These are phyloP conservation scores for Cymbopogon flexuosus DNA, from an alignment of 202 grass and related monocot species.

Conservation along the genomic window DNA sequence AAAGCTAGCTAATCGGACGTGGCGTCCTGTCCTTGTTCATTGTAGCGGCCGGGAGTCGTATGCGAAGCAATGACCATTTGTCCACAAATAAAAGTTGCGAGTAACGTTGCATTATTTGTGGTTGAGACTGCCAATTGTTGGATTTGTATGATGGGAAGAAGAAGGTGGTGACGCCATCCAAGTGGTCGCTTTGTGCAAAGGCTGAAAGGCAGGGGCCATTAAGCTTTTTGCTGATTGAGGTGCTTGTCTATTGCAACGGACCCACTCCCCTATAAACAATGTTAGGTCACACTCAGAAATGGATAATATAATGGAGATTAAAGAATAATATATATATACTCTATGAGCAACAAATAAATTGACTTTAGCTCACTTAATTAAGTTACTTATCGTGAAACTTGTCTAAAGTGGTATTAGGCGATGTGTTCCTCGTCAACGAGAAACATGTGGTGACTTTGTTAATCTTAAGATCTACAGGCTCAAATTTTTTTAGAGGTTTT, in stretches of 20 bases:
- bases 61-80: neutral
- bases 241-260: slow-evolving; percentile 28
- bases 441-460: neutral
- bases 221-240: slow-evolving; percentile 48
- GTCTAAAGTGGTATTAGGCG: too few relatives aligned
- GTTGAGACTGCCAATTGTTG: slow-evolving; percentile 25
- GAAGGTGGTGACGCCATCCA: slow-evolving; percentile 36
- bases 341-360: neutral
- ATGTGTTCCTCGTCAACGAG: neutral
- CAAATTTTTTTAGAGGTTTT: too few relatives aligned
- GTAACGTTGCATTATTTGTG: slow-evolving; percentile 38
- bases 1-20: neutral
- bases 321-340: neutral
- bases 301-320: slow-evolving; percentile 13
- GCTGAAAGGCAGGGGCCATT: slow-evolving; percentile 3
- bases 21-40: slow-evolving; percentile 6
- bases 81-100: slow-evolving; percentile 23
- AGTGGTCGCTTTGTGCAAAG: slow-evolving; percentile 33
- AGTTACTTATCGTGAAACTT: neutral
- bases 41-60: neutral
- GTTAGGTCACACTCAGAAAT: neutral
- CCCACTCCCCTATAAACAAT: slow-evolving; percentile 12
- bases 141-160: slow-evolving; percentile 34
- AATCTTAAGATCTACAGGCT: too few relatives aligned
- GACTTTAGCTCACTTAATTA: neutral